Evolutionary conservation across 2,329 filamentous ascomycete species (phyloP).

Genomic region (Alternaria dauci): DNA sequence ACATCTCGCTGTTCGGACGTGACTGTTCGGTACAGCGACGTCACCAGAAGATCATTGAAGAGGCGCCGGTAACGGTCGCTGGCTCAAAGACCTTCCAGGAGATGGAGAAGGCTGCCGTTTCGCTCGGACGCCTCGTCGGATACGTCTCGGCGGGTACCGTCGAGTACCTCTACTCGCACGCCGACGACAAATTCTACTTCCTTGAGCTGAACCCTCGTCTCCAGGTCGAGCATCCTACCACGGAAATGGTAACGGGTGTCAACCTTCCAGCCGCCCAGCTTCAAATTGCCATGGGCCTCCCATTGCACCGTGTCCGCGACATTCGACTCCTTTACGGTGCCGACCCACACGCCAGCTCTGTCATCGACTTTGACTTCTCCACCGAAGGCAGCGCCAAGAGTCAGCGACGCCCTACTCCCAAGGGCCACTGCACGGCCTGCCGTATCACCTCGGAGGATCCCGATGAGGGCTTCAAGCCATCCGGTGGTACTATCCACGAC

Average conservation of each 20-base stretch:
- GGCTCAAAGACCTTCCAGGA: constrained; percentile 87
- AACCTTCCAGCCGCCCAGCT: constrained; percentile 97
- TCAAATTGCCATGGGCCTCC: constrained; percentile 98
- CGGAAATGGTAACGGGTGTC: constrained; percentile 98
- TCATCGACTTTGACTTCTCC: constrained; percentile 97
- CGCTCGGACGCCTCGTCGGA: constrained; percentile 90
- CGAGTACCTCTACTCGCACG: constrained; percentile 97
- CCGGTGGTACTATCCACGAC: constrained; percentile 98
- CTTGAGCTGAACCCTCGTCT: constrained; percentile 98
- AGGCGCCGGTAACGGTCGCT: constrained; percentile 96
- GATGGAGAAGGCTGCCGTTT: constrained; percentile 97
- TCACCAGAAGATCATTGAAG: constrained; percentile 99
- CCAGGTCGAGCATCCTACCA: constrained; percentile 98
- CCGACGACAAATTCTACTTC: constrained; percentile 99
- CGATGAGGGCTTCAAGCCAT: constrained; percentile 99
- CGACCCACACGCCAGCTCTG: constrained; percentile 83
- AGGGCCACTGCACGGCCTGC: constrained; percentile 97
- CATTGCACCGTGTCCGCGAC: constrained; percentile 92
- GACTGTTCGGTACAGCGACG: constrained; percentile 98
- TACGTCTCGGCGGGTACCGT: constrained; percentile 99
- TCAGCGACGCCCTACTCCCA: constrained; percentile 89
- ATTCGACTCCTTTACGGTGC: constrained; percentile 96
- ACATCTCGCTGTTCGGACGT: constrained; percentile 97
- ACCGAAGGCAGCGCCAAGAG: constrained; percentile 81
- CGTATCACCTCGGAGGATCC: constrained; percentile 99